phyloP scores from a whole-genome alignment of 768 basidiomycete species.

The Macrolepiota dolichaula region DNA sequence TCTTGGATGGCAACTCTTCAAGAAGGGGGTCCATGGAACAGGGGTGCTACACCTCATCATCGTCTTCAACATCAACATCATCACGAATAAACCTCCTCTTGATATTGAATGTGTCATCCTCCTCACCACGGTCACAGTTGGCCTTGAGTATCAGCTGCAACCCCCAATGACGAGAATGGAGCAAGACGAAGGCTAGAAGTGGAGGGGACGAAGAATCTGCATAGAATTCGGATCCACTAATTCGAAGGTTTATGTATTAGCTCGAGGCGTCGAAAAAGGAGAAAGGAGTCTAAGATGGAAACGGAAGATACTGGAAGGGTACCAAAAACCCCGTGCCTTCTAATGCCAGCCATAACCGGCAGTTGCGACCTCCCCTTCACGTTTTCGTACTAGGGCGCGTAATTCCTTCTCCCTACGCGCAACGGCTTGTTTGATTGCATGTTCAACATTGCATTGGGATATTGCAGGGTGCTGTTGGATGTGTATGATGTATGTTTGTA shows the following conservation, averaged over 20 bases:
- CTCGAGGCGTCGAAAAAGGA: not conserved
- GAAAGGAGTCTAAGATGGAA: not conserved
- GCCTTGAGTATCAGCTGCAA: conserved; percentile 52
- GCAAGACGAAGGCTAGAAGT: conserved; percentile 16
- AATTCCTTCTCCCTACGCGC: conserved; percentile 66
- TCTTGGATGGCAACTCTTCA: not conserved
- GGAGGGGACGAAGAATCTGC: not conserved
- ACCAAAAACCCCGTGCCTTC: not conserved
- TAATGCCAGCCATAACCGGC: not conserved
- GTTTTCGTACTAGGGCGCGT: too few species aligned
- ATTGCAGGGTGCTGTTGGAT: conserved; percentile 28
- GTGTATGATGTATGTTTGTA: conserved; percentile 42
- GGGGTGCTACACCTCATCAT: conserved; percentile 4
- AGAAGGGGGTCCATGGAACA: conserved; percentile 37
- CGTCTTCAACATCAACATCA: not conserved
- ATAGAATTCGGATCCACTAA: not conserved
- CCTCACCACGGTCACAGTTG: conserved; percentile 13
- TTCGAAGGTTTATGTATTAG: not conserved
- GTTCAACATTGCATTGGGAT: conserved; percentile 37
- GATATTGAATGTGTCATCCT: conserved; percentile 14
- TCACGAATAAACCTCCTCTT: conserved; percentile 15
- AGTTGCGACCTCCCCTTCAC: too few species aligned
- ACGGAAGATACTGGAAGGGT: not conserved
- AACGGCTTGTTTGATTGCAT: conserved; percentile 54
- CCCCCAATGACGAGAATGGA: conserved; percentile 47